Evolutionary conservation across 2,329 filamentous ascomycete species (phyloP).

Genomic region (Pseudogymnoascus verrucosus): DNA sequence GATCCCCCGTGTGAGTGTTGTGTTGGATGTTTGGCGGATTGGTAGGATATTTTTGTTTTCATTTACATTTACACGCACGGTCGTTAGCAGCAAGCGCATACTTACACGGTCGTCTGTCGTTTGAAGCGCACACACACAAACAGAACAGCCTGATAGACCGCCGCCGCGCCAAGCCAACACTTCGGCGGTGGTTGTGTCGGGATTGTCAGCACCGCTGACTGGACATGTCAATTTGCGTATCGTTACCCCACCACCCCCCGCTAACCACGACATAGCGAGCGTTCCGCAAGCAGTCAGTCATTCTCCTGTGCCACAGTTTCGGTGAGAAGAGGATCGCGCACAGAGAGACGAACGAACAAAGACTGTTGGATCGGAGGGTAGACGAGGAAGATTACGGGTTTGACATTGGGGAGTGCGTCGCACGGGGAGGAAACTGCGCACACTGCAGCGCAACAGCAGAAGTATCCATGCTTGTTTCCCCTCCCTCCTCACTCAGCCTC

Average conservation of each 20-base stretch:
- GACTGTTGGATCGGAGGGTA: background rate
- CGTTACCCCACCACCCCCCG: background rate
- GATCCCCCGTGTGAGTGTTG: background rate
- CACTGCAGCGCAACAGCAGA: background rate
- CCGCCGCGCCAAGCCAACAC: background rate
- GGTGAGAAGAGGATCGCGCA: background rate
- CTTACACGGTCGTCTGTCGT: too few relatives aligned
- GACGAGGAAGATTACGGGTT: background rate
- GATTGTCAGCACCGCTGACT: background rate
- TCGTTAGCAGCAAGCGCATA: background rate
- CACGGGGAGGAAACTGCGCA: background rate
- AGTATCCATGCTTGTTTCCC: background rate
- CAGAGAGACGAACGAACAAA: background rate
- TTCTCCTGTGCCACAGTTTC: background rate
- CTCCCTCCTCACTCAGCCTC: background rate
- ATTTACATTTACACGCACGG: background rate
- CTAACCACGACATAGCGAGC: background rate
- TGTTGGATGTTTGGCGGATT: background rate
- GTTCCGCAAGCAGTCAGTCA: background rate
- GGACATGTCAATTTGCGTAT: background rate
- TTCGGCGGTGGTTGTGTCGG: too few relatives aligned
- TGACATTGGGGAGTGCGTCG: background rate
- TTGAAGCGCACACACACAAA: background rate
- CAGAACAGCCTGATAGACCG: background rate
- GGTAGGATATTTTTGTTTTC: background rate